Base-by-base conservation (phyloP, 2,329 filamentous ascomycete species). In the Monilinia fructigena region DNA sequence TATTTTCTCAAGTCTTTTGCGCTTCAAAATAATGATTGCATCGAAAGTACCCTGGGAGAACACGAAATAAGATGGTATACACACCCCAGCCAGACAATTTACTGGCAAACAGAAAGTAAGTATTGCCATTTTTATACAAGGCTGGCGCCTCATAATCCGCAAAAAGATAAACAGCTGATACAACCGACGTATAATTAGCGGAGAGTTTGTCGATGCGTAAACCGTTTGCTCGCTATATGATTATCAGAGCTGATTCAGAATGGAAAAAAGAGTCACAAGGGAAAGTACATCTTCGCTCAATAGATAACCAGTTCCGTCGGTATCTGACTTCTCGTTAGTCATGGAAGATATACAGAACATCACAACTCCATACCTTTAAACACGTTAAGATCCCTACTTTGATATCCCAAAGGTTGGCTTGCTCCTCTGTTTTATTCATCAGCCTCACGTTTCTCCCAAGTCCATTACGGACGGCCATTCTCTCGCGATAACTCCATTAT, bases 81-180 rank as follows among this genome's bases (percentile, higher is more conserved):
- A 55, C 68, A 74, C 71, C 61, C 75, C 72, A 74, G 40, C 83
- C 83, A 0, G 82, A 85, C 16, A 85, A 74, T 54, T 82, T 79
- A 0, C 84, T 86, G 2, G 83, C 86, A 72, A 90, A 89, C 77
- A 90, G 84, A 76, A 84, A 90, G 75, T 89, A 90, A 0, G 82
- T 81, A 0, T 81, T 83, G 18, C 82, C 79, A 10, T 82, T 81
- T 75, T 89, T 90, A 65, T 88, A 74, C 47, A 90, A 79, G 0
- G 88, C 87, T 0, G 88, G 88, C 0, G 87, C 79, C 72, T 91
- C 88, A 65, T 85, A 83, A 58, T 81, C 80, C 2, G 69, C 72
- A 74, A 75, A 89, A 1, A 81, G 76, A 66, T 85, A 85, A 0
- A 81, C 81, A 10, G 80, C 78, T 0, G 78, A 78, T 0, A 77